A percentile compares a stretch with the other conserved stretches of the same genome.
Conservation (phyloP, 345 rosid species). For the Dovyalis caffra region DNA sequence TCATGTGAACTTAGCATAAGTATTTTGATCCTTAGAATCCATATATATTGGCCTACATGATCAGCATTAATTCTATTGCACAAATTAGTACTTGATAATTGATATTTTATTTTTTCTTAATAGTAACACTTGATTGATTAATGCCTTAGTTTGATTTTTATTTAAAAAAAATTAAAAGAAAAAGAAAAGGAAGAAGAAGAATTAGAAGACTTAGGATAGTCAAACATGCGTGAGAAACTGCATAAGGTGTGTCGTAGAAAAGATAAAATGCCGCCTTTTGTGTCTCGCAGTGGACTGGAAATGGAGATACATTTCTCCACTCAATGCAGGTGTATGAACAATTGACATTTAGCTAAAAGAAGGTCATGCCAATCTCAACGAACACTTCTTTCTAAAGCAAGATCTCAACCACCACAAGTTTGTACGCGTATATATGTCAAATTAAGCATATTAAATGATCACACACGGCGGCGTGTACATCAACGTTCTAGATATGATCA, state of each 20-base stretch:
- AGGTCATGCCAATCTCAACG: too few relatives aligned
- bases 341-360: background rate
- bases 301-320: too few relatives aligned
- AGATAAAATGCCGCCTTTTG: background rate
- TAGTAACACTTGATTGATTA: background rate
- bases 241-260: background rate
- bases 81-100: background rate
- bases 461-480: too few relatives aligned
- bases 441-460: too few relatives aligned
- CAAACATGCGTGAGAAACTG: background rate
- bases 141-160: background rate
- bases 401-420: too few relatives aligned
- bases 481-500: background rate
- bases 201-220: background rate
- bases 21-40: background rate
- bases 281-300: background rate
- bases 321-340: background rate
- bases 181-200: too few relatives aligned
- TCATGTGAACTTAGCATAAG: background rate
- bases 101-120: background rate
- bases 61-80: background rate
- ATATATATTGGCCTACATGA: background rate
- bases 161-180: background rate
- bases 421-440: too few relatives aligned
- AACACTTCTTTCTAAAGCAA: too few relatives aligned